Evolutionary conservation across 495 filamentous ascomycete species (phyloP).

Genomic region (Penicillium ucsense): DNA sequence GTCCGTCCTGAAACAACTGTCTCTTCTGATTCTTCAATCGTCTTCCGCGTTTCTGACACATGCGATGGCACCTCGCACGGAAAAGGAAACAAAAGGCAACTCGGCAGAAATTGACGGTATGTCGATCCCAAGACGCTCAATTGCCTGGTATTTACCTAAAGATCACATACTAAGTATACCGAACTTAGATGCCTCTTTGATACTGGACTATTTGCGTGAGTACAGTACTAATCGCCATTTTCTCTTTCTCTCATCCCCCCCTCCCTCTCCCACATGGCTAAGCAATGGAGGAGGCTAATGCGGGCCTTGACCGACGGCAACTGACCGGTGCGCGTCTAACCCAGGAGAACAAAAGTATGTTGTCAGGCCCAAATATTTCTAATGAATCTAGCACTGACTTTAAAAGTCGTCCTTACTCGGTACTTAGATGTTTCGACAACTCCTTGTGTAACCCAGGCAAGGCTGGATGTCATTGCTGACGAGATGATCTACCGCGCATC

Average conservation of each 20-base stretch:
- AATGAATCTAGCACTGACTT: too few species aligned
- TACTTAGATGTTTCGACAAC: conserved; percentile 7
- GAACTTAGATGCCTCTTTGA: conserved; percentile 16
- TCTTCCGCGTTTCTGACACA: too few species aligned
- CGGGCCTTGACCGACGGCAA: not conserved
- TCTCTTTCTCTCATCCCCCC: too few species aligned
- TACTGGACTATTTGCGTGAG: conserved; percentile 53
- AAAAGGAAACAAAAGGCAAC: conserved; percentile 31
- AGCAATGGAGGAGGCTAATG: not conserved
- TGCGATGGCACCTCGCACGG: conserved; percentile 43
- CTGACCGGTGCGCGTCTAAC: not conserved
- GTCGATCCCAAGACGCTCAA: conserved; percentile 3
- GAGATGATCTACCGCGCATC: too few species aligned
- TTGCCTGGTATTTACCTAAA: not conserved
- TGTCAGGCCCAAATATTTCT: too few species aligned
- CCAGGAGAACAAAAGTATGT: conserved; percentile 50
- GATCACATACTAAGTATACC: too few species aligned
- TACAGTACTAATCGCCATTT: not conserved
- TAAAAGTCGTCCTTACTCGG: conserved; percentile 51
- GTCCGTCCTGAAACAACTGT: not conserved
- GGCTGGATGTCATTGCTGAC: too few species aligned
- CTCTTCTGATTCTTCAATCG: too few species aligned
- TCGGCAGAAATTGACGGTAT: conserved; percentile 30
- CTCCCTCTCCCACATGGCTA: too few species aligned
- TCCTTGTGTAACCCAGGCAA: too few species aligned